phyloP scores from a whole-genome alignment of 805 yeast genomes.

The Suhomyces faveliae region DNA sequence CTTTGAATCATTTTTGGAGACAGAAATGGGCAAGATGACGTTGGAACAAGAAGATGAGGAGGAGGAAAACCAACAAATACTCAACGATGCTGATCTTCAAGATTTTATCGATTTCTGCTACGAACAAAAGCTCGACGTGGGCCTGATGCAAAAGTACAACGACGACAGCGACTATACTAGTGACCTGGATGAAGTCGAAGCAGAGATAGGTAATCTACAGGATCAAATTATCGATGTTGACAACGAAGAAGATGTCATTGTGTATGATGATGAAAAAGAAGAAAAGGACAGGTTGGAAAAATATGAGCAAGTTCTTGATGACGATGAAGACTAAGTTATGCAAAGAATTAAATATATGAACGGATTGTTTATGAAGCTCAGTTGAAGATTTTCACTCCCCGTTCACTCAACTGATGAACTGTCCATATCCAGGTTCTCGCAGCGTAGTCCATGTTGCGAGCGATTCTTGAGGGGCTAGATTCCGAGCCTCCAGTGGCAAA shows the following conservation, averaged over 20 bases:
- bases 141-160: constrained; percentile 7
- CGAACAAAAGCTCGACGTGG: constrained; percentile 5
- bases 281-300: constrained; percentile 6
- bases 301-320: constrained; percentile 1
- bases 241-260: constrained; percentile 11
- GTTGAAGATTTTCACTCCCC: constrained; percentile 35
- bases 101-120: constrained; percentile 11
- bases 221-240: constrained; percentile 13
- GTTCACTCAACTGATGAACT: constrained; percentile 52
- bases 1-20: constrained; percentile 2
- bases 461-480: constrained; percentile 55
- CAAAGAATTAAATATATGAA: not conserved
- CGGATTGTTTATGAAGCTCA: constrained; percentile 5
- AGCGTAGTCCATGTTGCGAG: constrained; percentile 56
- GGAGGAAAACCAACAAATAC: not conserved
- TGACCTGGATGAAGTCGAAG: constrained; percentile 2
- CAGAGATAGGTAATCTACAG: not conserved
- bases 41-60: not conserved
- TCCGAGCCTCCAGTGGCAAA: constrained; percentile 60
- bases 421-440: constrained; percentile 83
- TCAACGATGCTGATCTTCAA: constrained; percentile 4
- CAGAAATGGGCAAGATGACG: not conserved
- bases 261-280: constrained; percentile 10
- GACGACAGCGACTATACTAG: constrained; percentile 10
- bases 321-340: constrained; percentile 1